phyloP scores from a whole-genome alignment of 1,284 basidiomycete species.

The Trametes hirsuta region DNA sequence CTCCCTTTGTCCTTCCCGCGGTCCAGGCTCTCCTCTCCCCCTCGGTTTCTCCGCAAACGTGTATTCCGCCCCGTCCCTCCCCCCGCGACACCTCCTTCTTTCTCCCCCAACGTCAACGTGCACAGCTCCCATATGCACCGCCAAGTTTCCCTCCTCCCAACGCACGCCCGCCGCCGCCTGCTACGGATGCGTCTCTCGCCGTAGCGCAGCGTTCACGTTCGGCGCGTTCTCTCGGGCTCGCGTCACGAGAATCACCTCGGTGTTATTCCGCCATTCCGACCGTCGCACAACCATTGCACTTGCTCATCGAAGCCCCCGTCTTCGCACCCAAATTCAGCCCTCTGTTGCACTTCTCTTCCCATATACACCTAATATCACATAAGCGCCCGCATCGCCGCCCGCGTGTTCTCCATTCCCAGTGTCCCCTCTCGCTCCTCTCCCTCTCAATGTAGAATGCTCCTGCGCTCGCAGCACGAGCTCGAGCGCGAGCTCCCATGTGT shows the following conservation, averaged over 20 bases:
- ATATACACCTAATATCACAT: constrained; percentile 8
- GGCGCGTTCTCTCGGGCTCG: background rate
- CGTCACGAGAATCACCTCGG: constrained; percentile 18
- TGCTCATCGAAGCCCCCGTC: background rate
- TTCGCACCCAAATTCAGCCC: constrained; percentile 1
- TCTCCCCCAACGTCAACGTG: constrained; percentile 11
- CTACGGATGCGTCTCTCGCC: too few relatives aligned
- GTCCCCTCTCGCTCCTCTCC: constrained; percentile 1
- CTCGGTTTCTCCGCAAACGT: constrained; percentile 24
- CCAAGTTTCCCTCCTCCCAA: background rate
- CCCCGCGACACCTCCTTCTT: background rate
- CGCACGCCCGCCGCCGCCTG: background rate
- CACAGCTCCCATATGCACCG: background rate
- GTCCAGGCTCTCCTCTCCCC: background rate
- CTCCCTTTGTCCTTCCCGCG: constrained; percentile 5
- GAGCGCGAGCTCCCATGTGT: constrained; percentile 4
- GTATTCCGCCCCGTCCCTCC: constrained; percentile 12
- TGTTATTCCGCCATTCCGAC: constrained; percentile 8
- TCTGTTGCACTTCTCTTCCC: constrained; percentile 7
- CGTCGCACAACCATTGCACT: background rate
- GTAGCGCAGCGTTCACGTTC: background rate
- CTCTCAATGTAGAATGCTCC: constrained; percentile 15
- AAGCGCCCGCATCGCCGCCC: constrained; percentile 8
- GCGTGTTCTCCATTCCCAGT: constrained; percentile 8
- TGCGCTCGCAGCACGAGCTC: background rate